Conservation (phyloP, 208 protist species). For the Leishmania martiniquensis region DNA sequence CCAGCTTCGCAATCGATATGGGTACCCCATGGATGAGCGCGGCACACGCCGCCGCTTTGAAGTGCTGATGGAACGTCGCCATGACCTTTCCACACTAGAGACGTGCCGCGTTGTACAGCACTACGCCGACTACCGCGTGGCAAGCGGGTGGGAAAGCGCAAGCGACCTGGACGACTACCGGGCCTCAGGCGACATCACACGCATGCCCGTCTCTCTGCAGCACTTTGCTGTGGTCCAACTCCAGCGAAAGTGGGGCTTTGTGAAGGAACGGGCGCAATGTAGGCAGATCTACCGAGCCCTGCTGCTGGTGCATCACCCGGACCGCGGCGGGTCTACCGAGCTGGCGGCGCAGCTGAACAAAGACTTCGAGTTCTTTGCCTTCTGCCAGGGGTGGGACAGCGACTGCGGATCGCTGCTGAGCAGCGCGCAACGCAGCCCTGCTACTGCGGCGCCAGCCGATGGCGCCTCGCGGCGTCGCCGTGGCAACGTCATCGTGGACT, state of each 20-base stretch:
- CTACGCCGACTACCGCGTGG: constrained; percentile 80
- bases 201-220: constrained; percentile 77
- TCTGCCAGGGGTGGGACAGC: constrained; percentile 66
- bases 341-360: constrained; percentile 67
- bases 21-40: constrained; percentile 56
- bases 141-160: constrained; percentile 70
- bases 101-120: constrained; percentile 72
- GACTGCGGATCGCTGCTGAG: constrained; percentile 46
- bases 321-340: constrained; percentile 59
- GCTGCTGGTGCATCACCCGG: constrained; percentile 75
- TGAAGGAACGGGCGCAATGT: constrained; percentile 60
- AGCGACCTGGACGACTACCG: constrained; percentile 76
- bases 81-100: constrained; percentile 69
- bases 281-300: constrained; percentile 66
- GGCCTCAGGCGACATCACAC: constrained; percentile 52
- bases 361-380: constrained; percentile 80
- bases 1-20: constrained; percentile 67
- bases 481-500: constrained; percentile 59
- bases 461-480: constrained; percentile 29
- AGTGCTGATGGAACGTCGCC: constrained; percentile 47
- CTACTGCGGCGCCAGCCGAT: constrained; percentile 13
- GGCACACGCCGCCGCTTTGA: constrained; percentile 67
- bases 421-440: constrained; percentile 9
- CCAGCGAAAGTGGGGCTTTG: constrained; percentile 77
- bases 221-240: constrained; percentile 82